Evolutionary conservation across 139 green algal species (phyloP).

Genomic region (Coelastrella sp.): DNA sequence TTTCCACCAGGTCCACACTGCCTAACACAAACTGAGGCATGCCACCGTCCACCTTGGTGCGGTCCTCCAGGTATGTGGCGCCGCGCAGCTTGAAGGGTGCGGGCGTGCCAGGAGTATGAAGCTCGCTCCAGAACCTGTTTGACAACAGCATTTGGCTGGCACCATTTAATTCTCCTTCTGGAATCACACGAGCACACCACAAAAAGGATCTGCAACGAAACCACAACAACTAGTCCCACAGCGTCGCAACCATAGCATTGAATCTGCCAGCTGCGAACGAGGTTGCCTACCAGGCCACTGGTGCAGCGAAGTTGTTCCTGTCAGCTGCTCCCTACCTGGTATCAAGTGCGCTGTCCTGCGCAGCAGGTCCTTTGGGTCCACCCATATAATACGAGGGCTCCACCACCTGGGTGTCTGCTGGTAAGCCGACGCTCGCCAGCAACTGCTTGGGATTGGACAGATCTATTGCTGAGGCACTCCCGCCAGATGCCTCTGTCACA

Average conservation of each 20-base stretch:
- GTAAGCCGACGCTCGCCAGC: slow-evolving; percentile 21
- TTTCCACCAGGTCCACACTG: slow-evolving; percentile 62
- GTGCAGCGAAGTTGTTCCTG: not conserved
- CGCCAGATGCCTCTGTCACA: not conserved
- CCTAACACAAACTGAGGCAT: slow-evolving; percentile 62
- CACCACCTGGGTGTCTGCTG: slow-evolving; percentile 22
- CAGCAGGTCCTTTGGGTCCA: slow-evolving; percentile 30
- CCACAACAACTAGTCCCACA: not conserved
- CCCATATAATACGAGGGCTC: slow-evolving; percentile 38
- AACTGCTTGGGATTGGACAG: slow-evolving; percentile 13
- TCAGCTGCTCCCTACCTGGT: not conserved
- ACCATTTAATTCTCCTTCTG: not conserved
- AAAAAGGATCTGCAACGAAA: not conserved
- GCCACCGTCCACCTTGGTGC: slow-evolving; percentile 59
- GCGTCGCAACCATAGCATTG: not conserved
- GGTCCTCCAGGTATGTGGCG: slow-evolving; percentile 67
- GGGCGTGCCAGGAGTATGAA: slow-evolving; percentile 51
- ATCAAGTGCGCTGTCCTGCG: slow-evolving; percentile 4
- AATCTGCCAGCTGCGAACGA: not conserved
- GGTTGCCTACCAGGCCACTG: not conserved
- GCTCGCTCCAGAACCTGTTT: slow-evolving; percentile 49
- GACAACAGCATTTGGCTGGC: not conserved
- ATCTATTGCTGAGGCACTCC: not conserved
- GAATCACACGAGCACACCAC: not conserved
- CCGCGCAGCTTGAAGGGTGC: slow-evolving; percentile 57